phyloP scores from a whole-genome alignment of 805 yeast genomes.

The Komagataella pastoris region DNA sequence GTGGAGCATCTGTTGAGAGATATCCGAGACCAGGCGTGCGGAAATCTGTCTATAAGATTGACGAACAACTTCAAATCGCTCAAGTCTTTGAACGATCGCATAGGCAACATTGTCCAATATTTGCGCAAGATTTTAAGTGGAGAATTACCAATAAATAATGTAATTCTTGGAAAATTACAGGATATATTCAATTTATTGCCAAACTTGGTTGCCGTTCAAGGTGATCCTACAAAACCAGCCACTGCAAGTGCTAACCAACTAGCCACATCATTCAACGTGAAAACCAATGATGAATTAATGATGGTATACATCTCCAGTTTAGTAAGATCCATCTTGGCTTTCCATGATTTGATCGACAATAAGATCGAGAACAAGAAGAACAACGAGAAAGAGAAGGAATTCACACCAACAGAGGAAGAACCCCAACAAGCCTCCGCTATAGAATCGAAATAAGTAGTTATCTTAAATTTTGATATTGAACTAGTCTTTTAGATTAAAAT shows the following conservation, averaged over 20 bases:
- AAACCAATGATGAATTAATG: conserved; percentile 96
- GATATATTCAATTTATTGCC: conserved; percentile 92
- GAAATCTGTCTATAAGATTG: conserved; percentile 72
- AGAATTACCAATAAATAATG: conserved; percentile 77
- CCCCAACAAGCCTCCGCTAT: neutral
- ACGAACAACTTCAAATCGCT: conserved; percentile 84
- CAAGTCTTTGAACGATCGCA: conserved; percentile 70
- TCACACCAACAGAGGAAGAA: neutral
- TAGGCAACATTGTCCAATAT: conserved; percentile 66
- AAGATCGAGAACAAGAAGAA: conserved; percentile 68
- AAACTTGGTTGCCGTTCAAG: conserved; percentile 31
- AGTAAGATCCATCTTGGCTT: conserved; percentile 89
- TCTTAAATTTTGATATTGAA: neutral
- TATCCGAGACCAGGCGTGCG: conserved; percentile 93
- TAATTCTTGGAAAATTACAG: conserved; percentile 83
- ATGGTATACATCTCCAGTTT: conserved; percentile 78
- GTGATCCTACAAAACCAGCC: conserved; percentile 8
- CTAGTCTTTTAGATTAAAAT: neutral
- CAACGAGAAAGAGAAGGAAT: conserved; percentile 2
- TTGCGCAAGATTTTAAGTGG: conserved; percentile 60
- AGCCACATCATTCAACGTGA: conserved; percentile 72
- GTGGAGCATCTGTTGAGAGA: conserved; percentile 94
- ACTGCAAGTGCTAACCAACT: conserved; percentile 17
- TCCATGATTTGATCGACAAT: conserved; percentile 93
- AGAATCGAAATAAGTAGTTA: conserved; percentile 1